Percentiles rank a stretch among this genome's conserved stretches.
phyloP scores from a whole-genome alignment of 768 basidiomycete genomes.

The Boletus insuetus region DNA sequence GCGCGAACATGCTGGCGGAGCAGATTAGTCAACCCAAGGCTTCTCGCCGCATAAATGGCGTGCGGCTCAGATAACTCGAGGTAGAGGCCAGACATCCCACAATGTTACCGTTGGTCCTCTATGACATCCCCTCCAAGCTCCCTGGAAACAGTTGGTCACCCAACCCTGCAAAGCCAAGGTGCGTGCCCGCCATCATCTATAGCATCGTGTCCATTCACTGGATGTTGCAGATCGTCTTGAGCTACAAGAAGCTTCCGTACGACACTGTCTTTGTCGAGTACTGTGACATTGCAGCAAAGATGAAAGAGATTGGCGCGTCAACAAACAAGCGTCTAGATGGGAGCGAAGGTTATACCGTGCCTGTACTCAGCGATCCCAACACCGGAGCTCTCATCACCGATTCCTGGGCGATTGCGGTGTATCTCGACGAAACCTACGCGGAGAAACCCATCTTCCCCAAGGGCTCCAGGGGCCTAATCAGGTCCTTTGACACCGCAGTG shows the following conservation, averaged over 20 bases:
- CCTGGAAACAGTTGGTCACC: constrained; percentile 35
- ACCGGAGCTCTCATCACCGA: constrained; percentile 29
- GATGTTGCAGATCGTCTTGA: constrained; percentile 25
- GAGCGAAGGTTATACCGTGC: constrained; percentile 27
- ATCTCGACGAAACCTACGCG: constrained; percentile 36
- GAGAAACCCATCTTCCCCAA: constrained; percentile 29
- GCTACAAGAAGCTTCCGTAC: constrained; percentile 34
- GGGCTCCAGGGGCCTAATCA: constrained; percentile 20
- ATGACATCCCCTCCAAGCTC: constrained; percentile 35
- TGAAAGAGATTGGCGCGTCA: constrained; percentile 27
- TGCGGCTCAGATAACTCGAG: background rate
- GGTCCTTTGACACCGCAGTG: constrained; percentile 12
- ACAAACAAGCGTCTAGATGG: constrained; percentile 20
- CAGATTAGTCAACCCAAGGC: background rate
- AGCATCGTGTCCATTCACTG: background rate
- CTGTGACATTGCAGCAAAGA: constrained; percentile 27
- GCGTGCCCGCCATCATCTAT: background rate
- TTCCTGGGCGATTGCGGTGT: constrained; percentile 33
- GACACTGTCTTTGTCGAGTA: constrained; percentile 35
- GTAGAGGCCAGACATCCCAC: background rate
- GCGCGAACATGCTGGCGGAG: background rate
- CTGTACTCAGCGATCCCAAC: constrained; percentile 33
- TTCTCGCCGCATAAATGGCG: background rate
- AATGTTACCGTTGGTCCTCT: constrained; percentile 33
- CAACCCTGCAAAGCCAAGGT: constrained; percentile 40